phyloP scores from a whole-genome alignment of 2,329 filamentous ascomycete genomes.

The Penicillium freii region DNA sequence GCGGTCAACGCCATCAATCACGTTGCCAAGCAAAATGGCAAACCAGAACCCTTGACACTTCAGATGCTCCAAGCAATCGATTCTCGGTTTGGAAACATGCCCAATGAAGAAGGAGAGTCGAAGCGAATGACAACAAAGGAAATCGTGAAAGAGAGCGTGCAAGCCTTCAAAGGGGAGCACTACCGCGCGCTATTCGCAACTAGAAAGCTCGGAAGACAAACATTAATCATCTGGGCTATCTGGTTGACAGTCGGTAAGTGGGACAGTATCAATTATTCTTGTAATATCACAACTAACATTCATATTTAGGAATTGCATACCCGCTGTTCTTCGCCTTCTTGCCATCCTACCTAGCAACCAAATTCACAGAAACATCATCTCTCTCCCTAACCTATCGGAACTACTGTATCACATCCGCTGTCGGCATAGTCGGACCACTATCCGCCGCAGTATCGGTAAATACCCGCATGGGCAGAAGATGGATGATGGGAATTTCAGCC shows the following conservation, averaged over 20 bases:
- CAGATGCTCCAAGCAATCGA: constrained; percentile 35
- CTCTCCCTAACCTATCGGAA: constrained; percentile 25
- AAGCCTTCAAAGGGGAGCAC: constrained; percentile 28
- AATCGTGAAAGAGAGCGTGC: constrained; percentile 31
- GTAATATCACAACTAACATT: background rate
- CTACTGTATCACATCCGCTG: constrained; percentile 35
- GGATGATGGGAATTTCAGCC: constrained; percentile 48
- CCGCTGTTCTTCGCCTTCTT: constrained; percentile 51
- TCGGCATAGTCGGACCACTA: constrained; percentile 44
- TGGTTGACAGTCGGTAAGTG: constrained; percentile 43
- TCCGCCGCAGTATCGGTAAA: constrained; percentile 45
- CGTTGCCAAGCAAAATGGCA: constrained; percentile 28
- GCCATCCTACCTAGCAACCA: constrained; percentile 46
- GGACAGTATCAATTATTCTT: background rate
- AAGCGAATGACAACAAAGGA: constrained; percentile 23
- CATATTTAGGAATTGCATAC: constrained; percentile 43
- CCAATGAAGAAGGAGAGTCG: background rate
- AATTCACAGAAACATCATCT: constrained; percentile 30
- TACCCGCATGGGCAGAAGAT: constrained; percentile 43
- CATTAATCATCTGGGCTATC: constrained; percentile 41
- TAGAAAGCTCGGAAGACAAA: constrained; percentile 27
- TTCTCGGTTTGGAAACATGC: constrained; percentile 11
- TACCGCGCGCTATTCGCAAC: constrained; percentile 32
- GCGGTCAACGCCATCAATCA: constrained; percentile 50
- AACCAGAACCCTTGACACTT: constrained; percentile 30